Base-by-base conservation (phyloP, 345 rosid genomes). In the Gossypium raimondii region DNA sequence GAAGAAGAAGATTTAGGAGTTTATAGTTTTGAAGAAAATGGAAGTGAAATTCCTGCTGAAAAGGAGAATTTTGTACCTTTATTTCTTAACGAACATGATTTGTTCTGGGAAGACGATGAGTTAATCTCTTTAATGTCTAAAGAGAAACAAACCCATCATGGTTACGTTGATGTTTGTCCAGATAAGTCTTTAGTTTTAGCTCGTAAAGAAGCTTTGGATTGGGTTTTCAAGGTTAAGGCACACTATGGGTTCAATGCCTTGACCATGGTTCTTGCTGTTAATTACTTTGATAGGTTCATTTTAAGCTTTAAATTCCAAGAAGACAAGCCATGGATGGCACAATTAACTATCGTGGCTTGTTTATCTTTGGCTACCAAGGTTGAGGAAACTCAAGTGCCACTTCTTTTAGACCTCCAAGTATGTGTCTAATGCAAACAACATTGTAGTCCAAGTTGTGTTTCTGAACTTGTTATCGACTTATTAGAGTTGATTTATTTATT, bases 241-340 rank as follows among this genome's bases (percentile, higher is more conserved):
- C 87, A 79, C 67, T 86, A 81, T 77, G 93, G 89, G 53, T 92
- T 94, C 81, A 75, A 78, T 81, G 87, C 97, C 44, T 81, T 85
- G 86, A 92, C 95, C 58, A 75, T 83, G 74, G 79, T 87, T 72
- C 89, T 94, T 78, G 97, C 98, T 75, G 88, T 92, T 57, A 90
- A 90, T 77, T 94, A 90, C 86, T 92, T 94, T 53, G 98, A 94
- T 83, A 90, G 94, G 81, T 94, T 92, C 81, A 62, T 84, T 65
- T 81, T 85, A 38, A 87, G 90, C 78, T 27, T 75, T 2, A 84
- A 67, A 68, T 81, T 92, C 79, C 90, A 82, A 63, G 78, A 78
- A 11, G 92, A 90, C 70, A 94, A 86, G 86, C 97, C 97, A 13
- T 94, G 98, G 98, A 89, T 90, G 93, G 86, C 86, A 77, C 98